phyloP scores from a whole-genome alignment of 768 basidiomycete genomes.

The Mycena filopes region DNA sequence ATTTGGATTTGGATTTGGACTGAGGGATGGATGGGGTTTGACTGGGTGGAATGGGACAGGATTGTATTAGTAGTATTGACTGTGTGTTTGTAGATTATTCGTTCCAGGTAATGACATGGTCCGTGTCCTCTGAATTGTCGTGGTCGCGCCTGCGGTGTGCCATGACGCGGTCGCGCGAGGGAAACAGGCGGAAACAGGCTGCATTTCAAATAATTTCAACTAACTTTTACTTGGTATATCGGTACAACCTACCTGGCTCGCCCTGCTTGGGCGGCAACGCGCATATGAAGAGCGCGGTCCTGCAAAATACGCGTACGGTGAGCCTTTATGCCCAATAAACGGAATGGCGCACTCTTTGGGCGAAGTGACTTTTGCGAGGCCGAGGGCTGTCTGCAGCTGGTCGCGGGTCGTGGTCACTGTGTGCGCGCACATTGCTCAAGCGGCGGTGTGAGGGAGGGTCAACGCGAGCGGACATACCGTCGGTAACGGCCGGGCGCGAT shows the following conservation, averaged over 20 bases:
- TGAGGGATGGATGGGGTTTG: too few species aligned
- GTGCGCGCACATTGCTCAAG: slow-evolving; percentile 11
- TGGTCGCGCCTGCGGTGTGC: slow-evolving; percentile 81
- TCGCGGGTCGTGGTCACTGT: slow-evolving; percentile 67
- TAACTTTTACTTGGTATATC: not conserved
- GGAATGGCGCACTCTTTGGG: slow-evolving; percentile 68
- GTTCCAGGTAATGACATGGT: slow-evolving; percentile 80
- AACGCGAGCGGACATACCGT: slow-evolving; percentile 53
- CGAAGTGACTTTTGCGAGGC: slow-evolving; percentile 68
- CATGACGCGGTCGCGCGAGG: slow-evolving; percentile 74
- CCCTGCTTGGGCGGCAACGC: slow-evolving; percentile 47
- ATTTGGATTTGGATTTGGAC: not conserved
- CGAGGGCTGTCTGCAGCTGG: slow-evolving; percentile 57
- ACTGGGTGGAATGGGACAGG: slow-evolving; percentile 19
- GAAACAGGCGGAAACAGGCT: slow-evolving; percentile 81
- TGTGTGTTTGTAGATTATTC: slow-evolving; percentile 44
- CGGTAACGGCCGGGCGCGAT: slow-evolving; percentile 58
- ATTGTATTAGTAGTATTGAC: slow-evolving; percentile 20
- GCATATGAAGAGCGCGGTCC: slow-evolving; percentile 87
- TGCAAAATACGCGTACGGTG: slow-evolving; percentile 41
- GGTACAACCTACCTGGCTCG: slow-evolving; percentile 49
- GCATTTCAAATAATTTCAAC: not conserved
- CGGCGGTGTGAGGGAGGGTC: slow-evolving; percentile 1
- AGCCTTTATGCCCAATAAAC: slow-evolving; percentile 1
- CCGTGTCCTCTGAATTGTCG: slow-evolving; percentile 62